A percentile compares a stretch with the other conserved stretches of the same genome.
Conservation (phyloP, 169 alveolate species). For the Plasmodium reichenowi region DNA sequence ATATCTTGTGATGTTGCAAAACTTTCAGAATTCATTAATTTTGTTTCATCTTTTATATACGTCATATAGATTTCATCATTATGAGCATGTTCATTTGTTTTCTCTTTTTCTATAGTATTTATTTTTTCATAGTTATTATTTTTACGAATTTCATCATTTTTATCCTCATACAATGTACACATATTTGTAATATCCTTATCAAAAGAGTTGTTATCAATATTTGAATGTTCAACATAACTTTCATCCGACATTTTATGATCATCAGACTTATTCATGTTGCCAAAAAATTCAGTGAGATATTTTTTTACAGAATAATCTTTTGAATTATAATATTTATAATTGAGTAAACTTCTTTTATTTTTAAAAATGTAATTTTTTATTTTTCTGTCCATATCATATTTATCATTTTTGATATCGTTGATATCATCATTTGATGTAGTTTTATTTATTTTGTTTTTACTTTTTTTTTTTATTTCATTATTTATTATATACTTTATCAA, state of each 20-base stretch:
- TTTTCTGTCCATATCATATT: background rate
- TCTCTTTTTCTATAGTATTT: background rate
- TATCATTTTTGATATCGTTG: background rate
- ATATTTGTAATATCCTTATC: too few species aligned
- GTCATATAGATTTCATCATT: too few species aligned
- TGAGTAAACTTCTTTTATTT: background rate
- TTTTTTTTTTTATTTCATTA: conserved; percentile 4
- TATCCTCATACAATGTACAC: too few species aligned
- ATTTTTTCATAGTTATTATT: background rate
- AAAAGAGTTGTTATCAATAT: too few species aligned
- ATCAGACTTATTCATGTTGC: too few species aligned
- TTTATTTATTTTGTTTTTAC: too few species aligned
- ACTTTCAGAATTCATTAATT: too few species aligned
- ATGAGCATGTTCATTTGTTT: background rate
- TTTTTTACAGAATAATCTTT: background rate
- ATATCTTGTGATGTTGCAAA: too few species aligned
- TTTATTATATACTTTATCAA: conserved; percentile 4
- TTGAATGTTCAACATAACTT: too few species aligned
- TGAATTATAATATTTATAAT: background rate
- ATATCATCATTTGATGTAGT: background rate
- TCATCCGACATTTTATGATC: too few species aligned
- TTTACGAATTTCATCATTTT: background rate
- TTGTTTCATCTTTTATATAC: too few species aligned
- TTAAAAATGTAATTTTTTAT: background rate
- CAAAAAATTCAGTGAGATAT: background rate